Evolutionary conservation across 805 yeast species (phyloP).

Genomic region (Komagataella phaffii): DNA sequence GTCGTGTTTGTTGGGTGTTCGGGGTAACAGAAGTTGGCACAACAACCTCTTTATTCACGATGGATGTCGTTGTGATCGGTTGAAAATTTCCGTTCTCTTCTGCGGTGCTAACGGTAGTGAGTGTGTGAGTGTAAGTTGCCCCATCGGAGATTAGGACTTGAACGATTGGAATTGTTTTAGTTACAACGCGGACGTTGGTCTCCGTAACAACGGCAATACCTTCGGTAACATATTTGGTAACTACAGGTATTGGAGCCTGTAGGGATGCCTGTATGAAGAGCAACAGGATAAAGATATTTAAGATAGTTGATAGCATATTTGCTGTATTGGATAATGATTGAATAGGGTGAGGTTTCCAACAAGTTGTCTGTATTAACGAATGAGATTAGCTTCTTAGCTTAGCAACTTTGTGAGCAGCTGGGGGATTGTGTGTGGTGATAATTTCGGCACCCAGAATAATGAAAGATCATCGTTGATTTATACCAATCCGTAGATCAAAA

Average conservation of each 20-base stretch:
- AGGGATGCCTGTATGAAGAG: neutral
- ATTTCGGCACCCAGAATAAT: neutral
- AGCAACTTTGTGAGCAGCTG: neutral
- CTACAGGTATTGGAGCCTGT: constrained; percentile 6
- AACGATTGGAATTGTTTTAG: constrained; percentile 37
- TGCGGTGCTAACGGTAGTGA: constrained; percentile 21
- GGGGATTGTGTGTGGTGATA: neutral
- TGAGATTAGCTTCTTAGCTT: neutral
- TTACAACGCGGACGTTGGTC: constrained; percentile 27
- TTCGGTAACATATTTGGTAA: constrained; percentile 17
- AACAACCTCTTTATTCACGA: constrained; percentile 5
- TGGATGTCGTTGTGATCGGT: constrained; percentile 8
- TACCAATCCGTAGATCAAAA: constrained; percentile 12
- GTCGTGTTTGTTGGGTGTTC: constrained; percentile 1
- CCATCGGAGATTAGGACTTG: constrained; percentile 38
- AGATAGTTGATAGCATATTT: neutral
- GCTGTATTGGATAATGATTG: neutral
- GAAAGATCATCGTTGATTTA: constrained; percentile 6
- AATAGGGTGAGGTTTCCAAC: neutral
- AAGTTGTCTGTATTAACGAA: constrained; percentile 1
- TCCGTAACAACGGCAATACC: constrained; percentile 18
- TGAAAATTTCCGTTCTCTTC: constrained; percentile 5
- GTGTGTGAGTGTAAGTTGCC: constrained; percentile 34
- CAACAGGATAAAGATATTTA: neutral
- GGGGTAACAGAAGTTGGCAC: constrained; percentile 6